Percentiles rank a stretch among this genome's conserved stretches.
Evolutionary conservation across 345 rosid genomes (phyloP).

Genomic region (Dimocarpus longan): DNA sequence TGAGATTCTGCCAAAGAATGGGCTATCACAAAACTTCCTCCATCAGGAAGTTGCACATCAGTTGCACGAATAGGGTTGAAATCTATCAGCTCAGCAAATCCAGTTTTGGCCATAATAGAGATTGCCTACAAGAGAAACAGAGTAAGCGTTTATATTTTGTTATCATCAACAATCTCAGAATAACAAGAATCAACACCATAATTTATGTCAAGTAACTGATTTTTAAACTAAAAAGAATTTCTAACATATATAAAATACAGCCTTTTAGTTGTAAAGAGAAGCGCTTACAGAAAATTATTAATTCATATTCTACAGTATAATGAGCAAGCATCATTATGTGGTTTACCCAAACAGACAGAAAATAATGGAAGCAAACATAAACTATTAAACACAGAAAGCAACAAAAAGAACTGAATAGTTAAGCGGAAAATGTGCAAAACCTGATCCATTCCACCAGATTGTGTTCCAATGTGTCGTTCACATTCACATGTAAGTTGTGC

Average conservation of each 20-base stretch:
- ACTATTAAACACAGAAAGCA: background rate
- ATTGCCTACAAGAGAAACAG: slow-evolving; percentile 65
- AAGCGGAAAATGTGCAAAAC: slow-evolving; percentile 32
- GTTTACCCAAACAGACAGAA: background rate
- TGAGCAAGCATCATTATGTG: background rate
- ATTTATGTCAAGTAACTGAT: background rate
- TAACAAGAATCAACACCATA: background rate
- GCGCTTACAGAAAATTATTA: background rate
- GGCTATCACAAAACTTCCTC: slow-evolving; percentile 94
- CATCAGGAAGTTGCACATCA: slow-evolving; percentile 92
- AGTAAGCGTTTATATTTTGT: background rate
- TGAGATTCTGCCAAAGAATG: slow-evolving; percentile 95
- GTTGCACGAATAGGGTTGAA: slow-evolving; percentile 97
- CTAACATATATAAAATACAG: background rate
- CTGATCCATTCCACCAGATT: slow-evolving; percentile 99
- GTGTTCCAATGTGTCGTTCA: slow-evolving; percentile 95
- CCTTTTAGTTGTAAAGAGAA: background rate
- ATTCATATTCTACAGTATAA: background rate
- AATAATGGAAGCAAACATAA: background rate
- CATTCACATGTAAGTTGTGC: slow-evolving; percentile 97
- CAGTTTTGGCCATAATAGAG: slow-evolving; percentile 92
- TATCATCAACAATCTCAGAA: background rate
- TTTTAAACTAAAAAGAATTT: background rate
- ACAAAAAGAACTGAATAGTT: background rate
- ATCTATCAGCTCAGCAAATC: slow-evolving; percentile 99